Evolutionary conservation across 176 grass and related monocot species (phyloP).

Genomic region (sorghum (Sorghum bicolor)): Sorghum_bicolor_NCBIv3 NC_012870.2:1870001-1870500

Average conservation of each 20-base stretch:
- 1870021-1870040: constrained; percentile 46
- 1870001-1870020: constrained; percentile 52
- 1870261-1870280: constrained; percentile 68
- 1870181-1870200: constrained; percentile 49
- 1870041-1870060: constrained; percentile 69
- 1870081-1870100: constrained; percentile 73
- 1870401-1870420: constrained; percentile 92
- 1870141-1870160: constrained; percentile 83
- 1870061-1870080: constrained; percentile 76
- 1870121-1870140: constrained; percentile 70
- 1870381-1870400: constrained; percentile 53
- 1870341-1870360: constrained; percentile 74
- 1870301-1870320: constrained; percentile 78
- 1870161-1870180: constrained; percentile 79
- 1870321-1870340: constrained; percentile 62
- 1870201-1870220: constrained; percentile 67
- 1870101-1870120: constrained; percentile 81
- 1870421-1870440: constrained; percentile 68
- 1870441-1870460: constrained; percentile 78
- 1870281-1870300: constrained; percentile 69
- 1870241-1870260: constrained; percentile 60
- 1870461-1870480: constrained; percentile 65
- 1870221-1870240: constrained; percentile 52
- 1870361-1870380: constrained; percentile 51
- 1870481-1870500: constrained; percentile 61